These are phyloP conservation scores for Penicillium psychrosexuale DNA, from an alignment of 2,329 filamentous ascomycete genomes.

Conservation along the genomic window DNA sequence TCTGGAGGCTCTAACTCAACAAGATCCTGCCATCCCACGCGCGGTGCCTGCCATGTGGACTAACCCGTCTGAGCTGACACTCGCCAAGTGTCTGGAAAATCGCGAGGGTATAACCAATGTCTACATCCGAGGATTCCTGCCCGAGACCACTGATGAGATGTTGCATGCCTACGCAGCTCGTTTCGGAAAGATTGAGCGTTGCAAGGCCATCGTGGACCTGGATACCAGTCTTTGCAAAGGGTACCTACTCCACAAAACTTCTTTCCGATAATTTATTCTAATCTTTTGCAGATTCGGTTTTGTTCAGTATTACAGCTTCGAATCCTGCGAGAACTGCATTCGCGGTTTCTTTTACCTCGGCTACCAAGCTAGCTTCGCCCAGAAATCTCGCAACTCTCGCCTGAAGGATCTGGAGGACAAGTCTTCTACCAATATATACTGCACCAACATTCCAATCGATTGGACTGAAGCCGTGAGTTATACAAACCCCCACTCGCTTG, in stretches of 20 bases:
- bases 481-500: not conserved
- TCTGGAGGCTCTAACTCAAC: slow-evolving; percentile 64
- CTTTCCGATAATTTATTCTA: slow-evolving; percentile 8
- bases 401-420: slow-evolving; percentile 94
- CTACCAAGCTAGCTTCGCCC: slow-evolving; percentile 96
- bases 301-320: slow-evolving; percentile 85
- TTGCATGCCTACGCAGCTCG: slow-evolving; percentile 76
- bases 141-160: slow-evolving; percentile 90
- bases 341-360: slow-evolving; percentile 90
- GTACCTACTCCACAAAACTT: slow-evolving; percentile 50
- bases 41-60: slow-evolving; percentile 84
- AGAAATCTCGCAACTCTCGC: slow-evolving; percentile 98
- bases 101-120: slow-evolving; percentile 95
- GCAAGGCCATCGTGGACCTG: slow-evolving; percentile 97
- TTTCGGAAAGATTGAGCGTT: slow-evolving; percentile 92
- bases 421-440: slow-evolving; percentile 89
- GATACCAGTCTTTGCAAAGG: slow-evolving; percentile 93
- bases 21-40: slow-evolving; percentile 78
- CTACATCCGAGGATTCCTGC: slow-evolving; percentile 93
- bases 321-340: slow-evolving; percentile 92
- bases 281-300: slow-evolving; percentile 76
- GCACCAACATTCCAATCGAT: slow-evolving; percentile 90
- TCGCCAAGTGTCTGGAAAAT: slow-evolving; percentile 93
- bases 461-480: slow-evolving; percentile 80
- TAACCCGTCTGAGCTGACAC: slow-evolving; percentile 79